Conservation (phyloP, 345 rosid genomes). For the Isatis tinctoria region DNA sequence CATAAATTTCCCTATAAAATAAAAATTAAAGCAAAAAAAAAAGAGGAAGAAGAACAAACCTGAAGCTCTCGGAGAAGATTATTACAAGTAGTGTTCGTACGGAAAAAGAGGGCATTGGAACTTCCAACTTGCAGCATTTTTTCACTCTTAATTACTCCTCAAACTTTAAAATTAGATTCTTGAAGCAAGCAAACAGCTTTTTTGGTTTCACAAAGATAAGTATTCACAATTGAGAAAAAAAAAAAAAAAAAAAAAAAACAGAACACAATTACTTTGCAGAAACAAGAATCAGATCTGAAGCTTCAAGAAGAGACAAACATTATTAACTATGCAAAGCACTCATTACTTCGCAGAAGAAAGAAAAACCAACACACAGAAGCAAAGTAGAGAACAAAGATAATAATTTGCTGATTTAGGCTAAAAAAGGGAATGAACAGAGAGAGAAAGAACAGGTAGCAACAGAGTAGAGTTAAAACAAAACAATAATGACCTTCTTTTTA, state of each 20-base stretch:
- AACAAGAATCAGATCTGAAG: slow-evolving; percentile 32
- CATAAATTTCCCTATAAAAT: background rate
- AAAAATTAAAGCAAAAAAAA: background rate
- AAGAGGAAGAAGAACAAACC: slow-evolving; percentile 46
- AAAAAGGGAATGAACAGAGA: slow-evolving; percentile 24
- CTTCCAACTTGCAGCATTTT: slow-evolving; percentile 74
- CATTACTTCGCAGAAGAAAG: slow-evolving; percentile 14
- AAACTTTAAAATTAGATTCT: slow-evolving; percentile 17
- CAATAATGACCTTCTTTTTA: slow-evolving; percentile 27
- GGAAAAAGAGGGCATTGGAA: slow-evolving; percentile 43
- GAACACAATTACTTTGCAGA: slow-evolving; percentile 7
- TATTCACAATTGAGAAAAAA: background rate
- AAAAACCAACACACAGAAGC: background rate
- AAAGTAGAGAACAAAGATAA: slow-evolving; percentile 18
- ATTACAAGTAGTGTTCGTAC: slow-evolving; percentile 63
- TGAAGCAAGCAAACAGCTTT: slow-evolving; percentile 16
- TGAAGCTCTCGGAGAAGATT: slow-evolving; percentile 86
- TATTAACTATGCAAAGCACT: background rate
- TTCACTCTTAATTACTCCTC: slow-evolving; percentile 13
- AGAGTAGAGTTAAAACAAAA: slow-evolving; percentile 6
- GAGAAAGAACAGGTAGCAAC: slow-evolving; percentile 27
- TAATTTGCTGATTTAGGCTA: slow-evolving; percentile 39
- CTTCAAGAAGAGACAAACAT: slow-evolving; percentile 31
- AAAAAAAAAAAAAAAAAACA: slow-evolving; percentile 11
- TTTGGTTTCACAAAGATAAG: background rate